phyloP scores from a whole-genome alignment of 495 filamentous ascomycete species.

The Hypoxylon cercidicola region DNA sequence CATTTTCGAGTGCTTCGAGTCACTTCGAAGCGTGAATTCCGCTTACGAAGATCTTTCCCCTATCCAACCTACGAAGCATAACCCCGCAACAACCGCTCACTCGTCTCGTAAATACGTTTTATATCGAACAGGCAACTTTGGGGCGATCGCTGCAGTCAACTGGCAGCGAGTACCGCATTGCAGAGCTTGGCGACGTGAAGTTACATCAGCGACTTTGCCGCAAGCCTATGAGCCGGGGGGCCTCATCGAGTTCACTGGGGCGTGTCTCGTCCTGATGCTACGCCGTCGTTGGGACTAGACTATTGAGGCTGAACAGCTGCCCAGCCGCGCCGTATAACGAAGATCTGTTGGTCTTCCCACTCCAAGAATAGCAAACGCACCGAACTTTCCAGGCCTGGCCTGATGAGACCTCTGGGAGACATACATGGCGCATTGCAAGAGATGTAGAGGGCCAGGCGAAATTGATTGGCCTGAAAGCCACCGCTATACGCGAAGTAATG shows the following conservation, averaged over 20 bases:
- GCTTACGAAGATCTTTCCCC: constrained; percentile 28
- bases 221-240: not conserved
- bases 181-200: constrained; percentile 3
- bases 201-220: not conserved
- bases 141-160: constrained; percentile 11
- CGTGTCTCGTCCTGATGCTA: constrained; percentile 1
- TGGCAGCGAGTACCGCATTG: constrained; percentile 15
- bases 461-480: no score
- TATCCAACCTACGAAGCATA: constrained; percentile 11
- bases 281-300: not conserved
- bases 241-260: not conserved
- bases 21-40: constrained; percentile 14
- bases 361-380: no score
- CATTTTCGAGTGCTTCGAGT: constrained; percentile 15
- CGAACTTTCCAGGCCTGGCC: no score
- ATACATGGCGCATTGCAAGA: no score
- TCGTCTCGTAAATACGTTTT: constrained; percentile 1
- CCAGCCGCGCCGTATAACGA: not conserved
- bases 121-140: not conserved
- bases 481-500: no score
- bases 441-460: no score
- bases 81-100: constrained; percentile 5
- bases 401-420: no score
- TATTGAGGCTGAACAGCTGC: constrained; percentile 5
- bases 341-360: no score